Conservation (phyloP, 2,329 filamentous ascomycete species). For the Calonectria henricotiae region DNA sequence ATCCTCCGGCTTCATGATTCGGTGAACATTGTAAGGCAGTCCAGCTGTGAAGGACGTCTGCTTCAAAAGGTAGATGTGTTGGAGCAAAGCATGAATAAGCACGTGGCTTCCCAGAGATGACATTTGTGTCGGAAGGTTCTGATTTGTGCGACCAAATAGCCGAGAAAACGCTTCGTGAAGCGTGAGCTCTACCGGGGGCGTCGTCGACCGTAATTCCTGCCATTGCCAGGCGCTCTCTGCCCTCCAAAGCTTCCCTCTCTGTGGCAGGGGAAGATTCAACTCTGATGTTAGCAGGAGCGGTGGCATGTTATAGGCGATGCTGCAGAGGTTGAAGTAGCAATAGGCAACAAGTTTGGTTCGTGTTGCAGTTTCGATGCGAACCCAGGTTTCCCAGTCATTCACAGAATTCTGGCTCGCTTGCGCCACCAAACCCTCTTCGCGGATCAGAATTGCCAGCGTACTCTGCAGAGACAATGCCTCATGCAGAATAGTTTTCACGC, state of each 20-base stretch:
- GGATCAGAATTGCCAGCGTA: conserved; percentile 71
- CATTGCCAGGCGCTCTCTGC: conserved; percentile 74
- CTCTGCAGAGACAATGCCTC: conserved; percentile 75
- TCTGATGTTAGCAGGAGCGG: conserved; percentile 74
- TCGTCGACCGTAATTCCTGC: conserved; percentile 71
- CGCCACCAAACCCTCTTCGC: conserved; percentile 71
- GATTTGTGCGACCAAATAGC: conserved; percentile 68
- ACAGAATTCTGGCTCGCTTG: conserved; percentile 65
- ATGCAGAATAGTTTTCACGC: conserved; percentile 73
- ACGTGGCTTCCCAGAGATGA: conserved; percentile 80
- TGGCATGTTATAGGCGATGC: conserved; percentile 74
- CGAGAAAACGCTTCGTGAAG: conserved; percentile 73
- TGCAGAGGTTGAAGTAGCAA: conserved; percentile 76
- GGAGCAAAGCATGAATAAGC: conserved; percentile 80
- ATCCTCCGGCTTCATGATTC: conserved; percentile 69
- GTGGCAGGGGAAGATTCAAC: conserved; percentile 70
- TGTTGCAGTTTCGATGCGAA: conserved; percentile 71
- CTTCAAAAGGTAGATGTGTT: conserved; percentile 81
- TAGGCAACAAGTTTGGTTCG: conserved; percentile 75
- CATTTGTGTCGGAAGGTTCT: conserved; percentile 66
- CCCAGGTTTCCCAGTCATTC: conserved; percentile 74
- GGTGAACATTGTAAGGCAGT: conserved; percentile 67
- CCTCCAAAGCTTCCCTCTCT: conserved; percentile 71
- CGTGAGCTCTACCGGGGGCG: conserved; percentile 67
- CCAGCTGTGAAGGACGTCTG: conserved; percentile 71